Evolutionary conservation across 495 filamentous ascomycete genomes (phyloP).

Genomic region (Hapsidospora chrysogenum): DNA sequence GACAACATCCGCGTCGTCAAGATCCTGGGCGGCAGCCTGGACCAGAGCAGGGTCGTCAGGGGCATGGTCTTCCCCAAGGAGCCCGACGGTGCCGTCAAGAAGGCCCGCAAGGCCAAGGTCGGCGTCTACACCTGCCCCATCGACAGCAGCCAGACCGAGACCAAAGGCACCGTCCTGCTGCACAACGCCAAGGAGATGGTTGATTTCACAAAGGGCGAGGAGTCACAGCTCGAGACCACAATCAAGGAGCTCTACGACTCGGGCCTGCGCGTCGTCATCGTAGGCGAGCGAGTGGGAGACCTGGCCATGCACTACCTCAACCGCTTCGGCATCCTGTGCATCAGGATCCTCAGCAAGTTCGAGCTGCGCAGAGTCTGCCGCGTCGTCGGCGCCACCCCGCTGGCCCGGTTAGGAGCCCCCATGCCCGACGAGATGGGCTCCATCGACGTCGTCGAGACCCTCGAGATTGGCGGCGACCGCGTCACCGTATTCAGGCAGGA

Average conservation of each 20-base stretch:
- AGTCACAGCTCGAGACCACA: conserved; percentile 69
- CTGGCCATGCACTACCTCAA: conserved; percentile 96
- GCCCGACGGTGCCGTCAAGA: conserved; percentile 80
- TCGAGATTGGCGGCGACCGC: conserved; percentile 95
- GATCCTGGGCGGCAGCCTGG: conserved; percentile 94
- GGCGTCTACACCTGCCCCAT: conserved; percentile 93
- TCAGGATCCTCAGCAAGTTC: conserved; percentile 98
- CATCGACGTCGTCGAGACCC: conserved; percentile 89
- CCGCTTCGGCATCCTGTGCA: conserved; percentile 84
- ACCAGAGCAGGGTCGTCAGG: conserved; percentile 85
- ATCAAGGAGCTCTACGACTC: conserved; percentile 95
- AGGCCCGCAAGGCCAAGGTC: conserved; percentile 83
- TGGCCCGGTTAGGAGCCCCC: conserved; percentile 87
- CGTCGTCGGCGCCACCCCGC: conserved; percentile 88
- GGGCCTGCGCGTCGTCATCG: conserved; percentile 79
- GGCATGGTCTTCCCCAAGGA: conserved; percentile 97
- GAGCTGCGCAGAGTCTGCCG: conserved; percentile 86
- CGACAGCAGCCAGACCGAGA: conserved; percentile 93
- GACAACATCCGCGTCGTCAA: conserved; percentile 99
- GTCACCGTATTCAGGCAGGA: conserved; percentile 98
- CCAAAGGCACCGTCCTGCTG: conserved; percentile 97
- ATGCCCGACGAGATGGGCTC: conserved; percentile 99
- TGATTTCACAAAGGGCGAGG: conserved; percentile 94
- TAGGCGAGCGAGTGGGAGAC: conserved; percentile 83
- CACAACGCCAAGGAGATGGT: conserved; percentile 98